Conservation (phyloP, 2,329 filamentous ascomycete genomes). For the Tympanopsis confertula region DNA sequence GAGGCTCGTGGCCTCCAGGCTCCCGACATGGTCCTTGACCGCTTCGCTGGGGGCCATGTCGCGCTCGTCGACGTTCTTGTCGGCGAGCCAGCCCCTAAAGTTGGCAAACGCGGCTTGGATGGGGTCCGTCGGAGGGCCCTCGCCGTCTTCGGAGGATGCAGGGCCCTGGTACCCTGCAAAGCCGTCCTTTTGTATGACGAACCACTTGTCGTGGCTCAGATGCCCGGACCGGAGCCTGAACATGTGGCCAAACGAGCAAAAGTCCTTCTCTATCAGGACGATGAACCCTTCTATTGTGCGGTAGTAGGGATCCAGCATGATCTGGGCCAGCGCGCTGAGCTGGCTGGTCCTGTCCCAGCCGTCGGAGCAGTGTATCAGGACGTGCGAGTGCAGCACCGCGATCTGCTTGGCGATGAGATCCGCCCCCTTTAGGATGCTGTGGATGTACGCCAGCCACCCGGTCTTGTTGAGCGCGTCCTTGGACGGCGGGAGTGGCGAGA, state of each 20-base stretch:
- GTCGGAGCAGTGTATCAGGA: constrained; percentile 94
- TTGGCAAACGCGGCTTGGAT: constrained; percentile 76
- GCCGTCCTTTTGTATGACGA: constrained; percentile 71
- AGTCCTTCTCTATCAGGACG: constrained; percentile 90
- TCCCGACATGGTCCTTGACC: not conserved
- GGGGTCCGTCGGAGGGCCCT: constrained; percentile 40
- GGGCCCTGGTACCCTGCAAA: constrained; percentile 37
- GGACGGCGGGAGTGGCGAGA: constrained; percentile 71
- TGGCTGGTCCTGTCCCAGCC: constrained; percentile 97
- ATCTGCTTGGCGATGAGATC: constrained; percentile 76
- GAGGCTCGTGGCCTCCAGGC: constrained; percentile 46
- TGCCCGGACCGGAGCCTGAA: constrained; percentile 83
- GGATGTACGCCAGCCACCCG: constrained; percentile 83
- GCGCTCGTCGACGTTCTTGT: not conserved
- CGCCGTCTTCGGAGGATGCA: constrained; percentile 48
- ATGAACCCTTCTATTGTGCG: constrained; percentile 91
- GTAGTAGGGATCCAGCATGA: constrained; percentile 92
- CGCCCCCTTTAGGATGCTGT: constrained; percentile 71
- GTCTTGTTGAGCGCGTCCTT: constrained; percentile 71
- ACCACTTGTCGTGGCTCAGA: constrained; percentile 87
- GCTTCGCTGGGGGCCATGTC: not conserved
- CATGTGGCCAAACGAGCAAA: constrained; percentile 95
- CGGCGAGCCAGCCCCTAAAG: constrained; percentile 54
- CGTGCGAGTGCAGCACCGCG: constrained; percentile 85
- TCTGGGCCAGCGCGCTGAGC: constrained; percentile 77